Percentiles rank a stretch among this genome's conserved stretches.
These are phyloP conservation scores for Thecaphora frezii DNA, from an alignment of 1,284 basidiomycete species.

Conservation along the genomic window DNA sequence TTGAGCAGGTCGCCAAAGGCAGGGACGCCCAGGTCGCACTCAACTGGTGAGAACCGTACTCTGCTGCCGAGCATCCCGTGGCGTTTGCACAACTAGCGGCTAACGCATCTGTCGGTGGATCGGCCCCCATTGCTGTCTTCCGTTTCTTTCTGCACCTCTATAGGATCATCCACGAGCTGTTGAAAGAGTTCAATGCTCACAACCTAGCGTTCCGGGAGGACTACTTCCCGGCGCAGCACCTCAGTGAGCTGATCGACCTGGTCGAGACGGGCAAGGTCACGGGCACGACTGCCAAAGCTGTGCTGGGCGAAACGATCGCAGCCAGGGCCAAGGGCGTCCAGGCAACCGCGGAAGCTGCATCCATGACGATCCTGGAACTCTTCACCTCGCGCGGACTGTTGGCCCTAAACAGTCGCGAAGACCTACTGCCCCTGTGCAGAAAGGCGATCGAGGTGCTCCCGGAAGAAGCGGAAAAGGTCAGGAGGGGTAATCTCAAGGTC, in stretches of 20 bases:
- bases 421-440: slow-evolving; percentile 63
- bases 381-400: slow-evolving; percentile 20
- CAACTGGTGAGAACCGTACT: slow-evolving; percentile 72
- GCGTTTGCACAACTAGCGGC: no score
- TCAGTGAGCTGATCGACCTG: slow-evolving; percentile 77
- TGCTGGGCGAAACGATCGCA: slow-evolving; percentile 47
- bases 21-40: slow-evolving; percentile 64
- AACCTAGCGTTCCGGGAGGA: slow-evolving; percentile 33
- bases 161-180: slow-evolving; percentile 47
- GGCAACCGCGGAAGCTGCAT: no score
- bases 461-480: slow-evolving; percentile 71
- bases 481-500: slow-evolving; percentile 76
- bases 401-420: slow-evolving; percentile 19
- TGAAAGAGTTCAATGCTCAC: slow-evolving; percentile 40
- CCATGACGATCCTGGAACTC: slow-evolving; percentile 21
- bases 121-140: no score
- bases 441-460: slow-evolving; percentile 72
- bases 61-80: background rate
- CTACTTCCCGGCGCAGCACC: slow-evolving; percentile 62
- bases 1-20: slow-evolving; percentile 40
- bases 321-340: background rate
- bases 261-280: slow-evolving; percentile 72
- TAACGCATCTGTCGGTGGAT: no score
- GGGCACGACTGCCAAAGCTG: slow-evolving; percentile 51
- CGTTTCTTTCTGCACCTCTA: background rate